Evolutionary conservation across 2,329 filamentous ascomycete genomes (phyloP).

Genomic region (Colletotrichum liriopes): DNA sequence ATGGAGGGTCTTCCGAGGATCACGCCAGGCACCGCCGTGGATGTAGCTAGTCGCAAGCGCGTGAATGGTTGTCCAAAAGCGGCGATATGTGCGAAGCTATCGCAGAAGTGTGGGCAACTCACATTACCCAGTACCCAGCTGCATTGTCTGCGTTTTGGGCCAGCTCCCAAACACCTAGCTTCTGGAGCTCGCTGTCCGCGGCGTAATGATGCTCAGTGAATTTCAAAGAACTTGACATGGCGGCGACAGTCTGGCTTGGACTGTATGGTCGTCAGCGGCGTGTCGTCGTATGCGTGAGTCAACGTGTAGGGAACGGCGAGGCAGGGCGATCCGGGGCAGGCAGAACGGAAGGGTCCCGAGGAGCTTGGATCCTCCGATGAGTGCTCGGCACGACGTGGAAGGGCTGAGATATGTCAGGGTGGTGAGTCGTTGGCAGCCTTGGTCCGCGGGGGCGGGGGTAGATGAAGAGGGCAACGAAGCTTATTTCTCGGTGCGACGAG

Average conservation of each 20-base stretch:
- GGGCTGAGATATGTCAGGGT: background rate
- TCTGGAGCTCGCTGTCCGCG: constrained; percentile 59
- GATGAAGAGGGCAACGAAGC: no score
- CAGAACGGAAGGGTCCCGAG: background rate
- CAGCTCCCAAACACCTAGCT: constrained; percentile 62
- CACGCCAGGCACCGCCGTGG: constrained; percentile 76
- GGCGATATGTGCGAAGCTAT: background rate
- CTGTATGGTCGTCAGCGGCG: background rate
- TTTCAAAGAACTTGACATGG: constrained; percentile 45
- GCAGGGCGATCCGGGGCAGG: background rate
- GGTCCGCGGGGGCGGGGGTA: background rate
- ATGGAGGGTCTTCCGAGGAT: constrained; percentile 65
- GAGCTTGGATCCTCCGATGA: background rate
- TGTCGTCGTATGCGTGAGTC: constrained; percentile 7
- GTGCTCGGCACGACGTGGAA: background rate
- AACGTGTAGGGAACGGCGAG: background rate
- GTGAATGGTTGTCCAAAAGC: background rate
- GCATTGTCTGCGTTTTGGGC: constrained; percentile 40
- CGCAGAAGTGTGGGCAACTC: constrained; percentile 37
- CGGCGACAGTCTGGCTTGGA: background rate
- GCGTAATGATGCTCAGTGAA: constrained; percentile 57
- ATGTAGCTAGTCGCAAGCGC: constrained; percentile 60
- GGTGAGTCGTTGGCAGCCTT: background rate
- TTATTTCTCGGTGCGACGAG: background rate
- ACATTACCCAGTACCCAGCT: constrained; percentile 57